phyloP scores from a whole-genome alignment of 345 rosid genomes.

The Eucalyptus albens region DNA sequence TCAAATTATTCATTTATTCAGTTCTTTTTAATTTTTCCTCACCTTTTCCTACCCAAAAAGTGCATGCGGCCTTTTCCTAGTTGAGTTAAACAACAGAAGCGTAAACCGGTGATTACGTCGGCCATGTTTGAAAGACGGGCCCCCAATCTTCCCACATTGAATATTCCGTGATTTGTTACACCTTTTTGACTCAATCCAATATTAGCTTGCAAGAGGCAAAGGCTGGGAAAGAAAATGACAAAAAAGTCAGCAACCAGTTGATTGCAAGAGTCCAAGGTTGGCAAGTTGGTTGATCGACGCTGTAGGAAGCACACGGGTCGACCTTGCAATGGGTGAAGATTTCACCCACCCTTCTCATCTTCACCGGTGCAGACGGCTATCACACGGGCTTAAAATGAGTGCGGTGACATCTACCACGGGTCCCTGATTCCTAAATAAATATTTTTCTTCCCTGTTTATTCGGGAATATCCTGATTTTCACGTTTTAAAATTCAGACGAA shows the following conservation, averaged over 20 bases:
- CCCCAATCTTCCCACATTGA: background rate
- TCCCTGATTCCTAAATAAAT: too few species aligned
- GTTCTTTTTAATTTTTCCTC: background rate
- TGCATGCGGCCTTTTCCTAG: background rate
- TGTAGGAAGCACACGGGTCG: too few species aligned
- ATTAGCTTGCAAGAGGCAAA: background rate
- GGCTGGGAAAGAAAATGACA: background rate
- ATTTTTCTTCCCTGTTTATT: too few species aligned
- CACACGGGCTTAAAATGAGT: too few species aligned
- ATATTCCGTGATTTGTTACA: background rate
- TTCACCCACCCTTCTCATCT: too few species aligned
- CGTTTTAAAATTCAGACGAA: too few species aligned
- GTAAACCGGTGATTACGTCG: background rate
- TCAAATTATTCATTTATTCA: background rate
- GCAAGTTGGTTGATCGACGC: too few species aligned
- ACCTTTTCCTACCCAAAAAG: background rate
- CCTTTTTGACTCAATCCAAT: background rate
- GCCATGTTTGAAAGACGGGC: background rate
- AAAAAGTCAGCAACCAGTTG: background rate
- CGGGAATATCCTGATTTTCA: too few species aligned
- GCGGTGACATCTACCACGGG: too few species aligned
- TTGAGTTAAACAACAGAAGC: background rate
- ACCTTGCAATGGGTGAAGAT: too few species aligned
- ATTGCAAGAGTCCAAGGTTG: too few species aligned
- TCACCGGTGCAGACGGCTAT: rapidly evolving